Base-by-base conservation (phyloP, 208 protist genomes). In the Wallacemonas rigidus region DNA sequence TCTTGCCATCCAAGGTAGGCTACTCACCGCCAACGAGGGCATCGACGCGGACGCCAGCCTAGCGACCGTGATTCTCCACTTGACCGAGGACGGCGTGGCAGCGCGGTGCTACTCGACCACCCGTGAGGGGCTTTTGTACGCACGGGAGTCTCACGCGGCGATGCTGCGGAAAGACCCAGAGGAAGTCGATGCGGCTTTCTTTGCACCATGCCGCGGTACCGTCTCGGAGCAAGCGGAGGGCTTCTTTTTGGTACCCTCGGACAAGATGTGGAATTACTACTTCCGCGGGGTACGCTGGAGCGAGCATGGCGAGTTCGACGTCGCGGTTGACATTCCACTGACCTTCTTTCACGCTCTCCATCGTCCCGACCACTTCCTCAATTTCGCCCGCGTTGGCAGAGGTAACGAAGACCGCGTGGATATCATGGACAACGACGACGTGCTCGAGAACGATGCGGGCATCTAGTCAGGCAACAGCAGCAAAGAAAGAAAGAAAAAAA, bases 351-450 rank as follows among this genome's bases (percentile, higher is more conserved):
- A 77, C 35, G 67, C 81, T 17, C 71, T 81, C 44, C 90, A 97
- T 70, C 87, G 90, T 14, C 85, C 88, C 1, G 90, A 97, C 56
- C 92, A 95, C 79, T 94, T 95, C 73, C 67, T 91, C 47, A 94
- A 92, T 79, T 97, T 97, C 81, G 80, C 85, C 26, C 83, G 90
- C 7, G 83, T 92, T 15, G 69, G 76, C 0, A 70, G 72, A 38
- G 83, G 86, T 15, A 79, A 72, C 35, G 82, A 81, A 17, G 82
- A 71, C 15, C 69, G 67, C 8, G 58, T 92, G 17, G 92, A 97
- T 67, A 76, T 88, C 55, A 81, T 85, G 39, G 92, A 97, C 58
- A 72, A 72, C 17, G 78, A 77, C 40, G 87, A 92, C 62, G 38
- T 92, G 5, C 89, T 92, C 41, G 77, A 76, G 5, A 83, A 85